Evolutionary conservation across 352 stramenopile species (phyloP), one percentile per base, ranked within the genome.

Genomic region (Elongisporangium senticosum): DNA sequence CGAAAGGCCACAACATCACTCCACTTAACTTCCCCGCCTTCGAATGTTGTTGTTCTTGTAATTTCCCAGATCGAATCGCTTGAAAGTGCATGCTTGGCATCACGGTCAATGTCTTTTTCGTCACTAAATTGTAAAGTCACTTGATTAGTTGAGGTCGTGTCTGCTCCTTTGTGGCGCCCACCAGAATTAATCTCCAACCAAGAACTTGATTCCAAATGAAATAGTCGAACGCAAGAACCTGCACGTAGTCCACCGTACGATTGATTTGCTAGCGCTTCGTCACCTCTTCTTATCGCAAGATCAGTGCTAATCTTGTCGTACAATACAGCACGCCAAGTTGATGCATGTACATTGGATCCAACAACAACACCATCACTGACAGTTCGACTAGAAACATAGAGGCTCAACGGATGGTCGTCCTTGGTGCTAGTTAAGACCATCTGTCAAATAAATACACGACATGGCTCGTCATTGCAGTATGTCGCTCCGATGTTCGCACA

Each of bases 31-130:
- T 69, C 63, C 4, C 82, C 81, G 1, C 82, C 82, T 65, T 87
- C 73, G 58, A 72, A 83, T 11, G 72, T 58, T 13, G 59, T 75
- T 37, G 75, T 58, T 20, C 64, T 68, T 51, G 89, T 77, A 7
- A 90, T 53, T 62, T 87, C 76, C 81, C 81, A 90, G 20, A 89
- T 55, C 22, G 77, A 83, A 52, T 88, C 73, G 14, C 71, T 67
- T 0, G 78, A 82, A 2, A 82, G 53, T 14, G 59, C 53, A 14
- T 59, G 61, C 21, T 69, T 69, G 0, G 55, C 59, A 15, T 69
- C 68, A 26, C 70, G 61, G 23, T 79, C 72, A 26, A 69, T 50
- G 4, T 76, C 63, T 19, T 65, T 71, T 51, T 86, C 75, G 37
- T 84, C 69, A 19, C 63, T 77, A 55, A 70, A 83, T 40, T 85